Evolutionary conservation across 192 early-diverging fungal genomes (phyloP).

Genomic region (Spinellus fusiger): DNA sequence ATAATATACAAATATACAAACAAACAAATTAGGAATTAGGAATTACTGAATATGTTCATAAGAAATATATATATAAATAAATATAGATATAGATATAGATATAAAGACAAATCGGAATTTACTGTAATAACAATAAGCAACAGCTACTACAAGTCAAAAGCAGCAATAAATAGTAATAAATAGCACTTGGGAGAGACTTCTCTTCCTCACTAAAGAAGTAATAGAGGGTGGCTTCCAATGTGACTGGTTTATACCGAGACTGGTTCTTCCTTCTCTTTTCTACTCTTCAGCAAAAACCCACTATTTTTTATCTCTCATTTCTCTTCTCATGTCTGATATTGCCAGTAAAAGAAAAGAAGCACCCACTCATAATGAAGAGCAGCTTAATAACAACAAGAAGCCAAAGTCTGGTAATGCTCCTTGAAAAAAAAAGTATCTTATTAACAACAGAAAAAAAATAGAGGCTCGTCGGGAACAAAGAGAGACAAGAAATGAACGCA

Average conservation of each 20-base stretch:
- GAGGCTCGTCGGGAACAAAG: slow-evolving; percentile 54
- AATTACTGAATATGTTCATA: too few species aligned
- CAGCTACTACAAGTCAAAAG: too few species aligned
- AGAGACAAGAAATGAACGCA: slow-evolving; percentile 51
- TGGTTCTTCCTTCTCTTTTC: not conserved
- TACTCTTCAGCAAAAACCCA: not conserved
- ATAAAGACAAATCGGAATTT: too few species aligned
- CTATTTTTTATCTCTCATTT: not conserved
- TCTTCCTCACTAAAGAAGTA: too few species aligned
- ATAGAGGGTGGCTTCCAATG: not conserved
- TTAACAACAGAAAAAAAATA: not conserved
- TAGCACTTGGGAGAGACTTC: too few species aligned
- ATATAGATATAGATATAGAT: too few species aligned
- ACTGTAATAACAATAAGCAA: too few species aligned
- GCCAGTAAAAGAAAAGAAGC: slow-evolving; percentile 8
- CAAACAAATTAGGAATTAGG: too few species aligned
- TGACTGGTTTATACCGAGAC: not conserved
- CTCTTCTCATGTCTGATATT: slow-evolving; percentile 8
- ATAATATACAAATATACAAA: too few species aligned
- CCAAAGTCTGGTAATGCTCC: slow-evolving; percentile 2
- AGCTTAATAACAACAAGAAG: slow-evolving; percentile 11
- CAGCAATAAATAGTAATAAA: too few species aligned
- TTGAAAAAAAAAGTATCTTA: not conserved
- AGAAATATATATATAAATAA: too few species aligned
- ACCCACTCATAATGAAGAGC: not conserved